Evolutionary conservation across 805 yeast genomes (phyloP).

Genomic region (Candida sphagnicola): DNA sequence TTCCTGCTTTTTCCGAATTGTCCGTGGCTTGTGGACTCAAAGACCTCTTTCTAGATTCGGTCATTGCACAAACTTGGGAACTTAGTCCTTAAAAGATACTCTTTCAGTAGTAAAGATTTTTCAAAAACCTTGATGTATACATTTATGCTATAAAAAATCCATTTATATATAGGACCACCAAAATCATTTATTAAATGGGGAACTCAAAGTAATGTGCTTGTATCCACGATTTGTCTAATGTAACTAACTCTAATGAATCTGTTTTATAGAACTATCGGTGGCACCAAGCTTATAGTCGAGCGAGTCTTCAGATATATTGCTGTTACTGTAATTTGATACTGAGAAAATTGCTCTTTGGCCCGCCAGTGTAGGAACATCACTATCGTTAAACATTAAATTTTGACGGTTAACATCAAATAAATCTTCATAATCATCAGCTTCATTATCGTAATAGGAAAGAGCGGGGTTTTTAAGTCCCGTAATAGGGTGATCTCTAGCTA

Average conservation of each 20-base stretch:
- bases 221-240: too few relatives aligned
- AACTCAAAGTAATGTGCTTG: too few relatives aligned
- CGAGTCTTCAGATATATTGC: conserved; percentile 6
- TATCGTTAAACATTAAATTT: conserved; percentile 26
- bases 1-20: conserved; percentile 2
- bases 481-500: conserved; percentile 35
- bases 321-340: conserved; percentile 7
- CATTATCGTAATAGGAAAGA: conserved; percentile 33
- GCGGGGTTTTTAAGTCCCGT: conserved; percentile 42
- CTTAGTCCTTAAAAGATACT: too few relatives aligned
- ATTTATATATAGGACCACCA: neutral
- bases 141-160: neutral
- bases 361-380: neutral
- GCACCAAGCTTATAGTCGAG: neutral
- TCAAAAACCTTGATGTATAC: conserved; percentile 2
- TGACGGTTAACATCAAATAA: conserved; percentile 29
- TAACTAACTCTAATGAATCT: too few relatives aligned
- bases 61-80: neutral
- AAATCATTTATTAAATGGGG: too few relatives aligned
- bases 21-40: conserved; percentile 15
- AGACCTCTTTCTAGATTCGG: conserved; percentile 9
- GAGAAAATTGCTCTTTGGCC: conserved; percentile 12
- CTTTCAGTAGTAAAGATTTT: conserved; percentile 1
- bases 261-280: neutral
- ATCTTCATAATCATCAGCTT: conserved; percentile 15